Conservation (phyloP, 768 basidiomycete genomes). For the Pleurotus djamor region DNA sequence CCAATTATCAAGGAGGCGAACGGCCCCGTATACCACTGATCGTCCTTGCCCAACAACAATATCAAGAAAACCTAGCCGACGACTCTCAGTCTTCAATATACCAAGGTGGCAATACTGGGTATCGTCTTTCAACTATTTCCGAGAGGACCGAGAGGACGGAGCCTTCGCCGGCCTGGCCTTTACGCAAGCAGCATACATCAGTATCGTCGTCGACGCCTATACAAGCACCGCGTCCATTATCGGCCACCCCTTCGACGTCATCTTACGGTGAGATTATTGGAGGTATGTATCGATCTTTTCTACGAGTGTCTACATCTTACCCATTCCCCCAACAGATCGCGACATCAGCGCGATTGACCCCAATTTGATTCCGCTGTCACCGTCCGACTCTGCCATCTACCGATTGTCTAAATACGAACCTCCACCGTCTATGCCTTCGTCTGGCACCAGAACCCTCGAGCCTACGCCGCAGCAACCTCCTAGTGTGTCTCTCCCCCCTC, state of each 20-base stretch:
- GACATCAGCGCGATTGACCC: slow-evolving; percentile 38
- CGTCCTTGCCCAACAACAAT: slow-evolving; percentile 56
- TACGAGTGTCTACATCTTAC: neutral
- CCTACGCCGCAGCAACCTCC: slow-evolving; percentile 34
- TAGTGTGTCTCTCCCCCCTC: slow-evolving; percentile 41
- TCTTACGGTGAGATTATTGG: slow-evolving; percentile 61
- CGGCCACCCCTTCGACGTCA: slow-evolving; percentile 45
- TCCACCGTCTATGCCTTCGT: slow-evolving; percentile 50
- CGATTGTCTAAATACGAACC: slow-evolving; percentile 57
- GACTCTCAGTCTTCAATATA: slow-evolving; percentile 13
- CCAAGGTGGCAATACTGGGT: slow-evolving; percentile 21
- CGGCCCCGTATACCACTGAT: slow-evolving; percentile 59
- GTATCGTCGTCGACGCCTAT: slow-evolving; percentile 22
- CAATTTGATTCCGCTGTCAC: slow-evolving; percentile 61
- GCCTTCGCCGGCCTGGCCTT: slow-evolving; percentile 46
- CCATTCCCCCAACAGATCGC: slow-evolving; percentile 7
- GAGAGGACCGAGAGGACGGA: slow-evolving; percentile 70
- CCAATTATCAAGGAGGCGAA: slow-evolving; percentile 16
- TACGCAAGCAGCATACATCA: slow-evolving; percentile 25
- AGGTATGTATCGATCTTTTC: slow-evolving; percentile 24
- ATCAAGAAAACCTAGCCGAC: slow-evolving; percentile 20
- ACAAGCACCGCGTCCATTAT: slow-evolving; percentile 34
- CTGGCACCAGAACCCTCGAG: slow-evolving; percentile 32
- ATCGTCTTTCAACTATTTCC: slow-evolving; percentile 60
- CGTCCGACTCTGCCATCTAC: slow-evolving; percentile 64